Evolutionary conservation across 306 rosid genomes (phyloP).

Genomic region (Trifolium dubium): DNA sequence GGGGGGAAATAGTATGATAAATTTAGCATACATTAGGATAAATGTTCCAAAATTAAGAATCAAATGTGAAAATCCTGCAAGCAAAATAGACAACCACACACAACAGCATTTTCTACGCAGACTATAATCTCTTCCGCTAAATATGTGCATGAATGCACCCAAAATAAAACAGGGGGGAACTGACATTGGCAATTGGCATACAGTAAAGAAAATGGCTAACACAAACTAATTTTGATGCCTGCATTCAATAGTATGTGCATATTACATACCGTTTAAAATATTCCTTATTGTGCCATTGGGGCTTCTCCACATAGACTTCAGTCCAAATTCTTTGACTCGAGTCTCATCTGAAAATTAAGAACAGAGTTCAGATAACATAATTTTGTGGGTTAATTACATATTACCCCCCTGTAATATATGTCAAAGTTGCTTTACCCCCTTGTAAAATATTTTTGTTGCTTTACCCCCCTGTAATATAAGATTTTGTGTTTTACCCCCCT

Average conservation of each 20-base stretch:
- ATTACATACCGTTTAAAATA: conserved; percentile 78
- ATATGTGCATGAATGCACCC: conserved; percentile 3
- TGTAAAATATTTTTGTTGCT: too few species aligned
- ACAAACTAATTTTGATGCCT: conserved; percentile 21
- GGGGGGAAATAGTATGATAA: not conserved
- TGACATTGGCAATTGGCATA: not conserved
- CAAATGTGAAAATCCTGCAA: conserved; percentile 16
- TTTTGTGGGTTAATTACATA: too few species aligned
- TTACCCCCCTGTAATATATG: too few species aligned
- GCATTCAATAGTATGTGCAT: conserved; percentile 16
- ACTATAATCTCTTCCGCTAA: not conserved
- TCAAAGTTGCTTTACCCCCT: too few species aligned
- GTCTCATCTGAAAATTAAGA: conserved; percentile 73
- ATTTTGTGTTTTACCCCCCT: too few species aligned
- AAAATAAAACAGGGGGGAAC: not conserved
- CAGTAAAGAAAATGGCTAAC: conserved; percentile 25
- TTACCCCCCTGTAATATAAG: too few species aligned
- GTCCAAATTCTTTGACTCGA: conserved; percentile 91
- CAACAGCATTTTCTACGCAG: not conserved
- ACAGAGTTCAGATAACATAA: conserved; percentile 20
- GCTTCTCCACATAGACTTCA: conserved; percentile 98
- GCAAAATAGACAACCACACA: conserved; percentile 3
- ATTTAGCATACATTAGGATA: not conserved
- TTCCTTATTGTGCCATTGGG: conserved; percentile 98
- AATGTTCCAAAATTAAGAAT: conserved; percentile 17